phyloP scores from a whole-genome alignment of 306 rosid genomes.

The Quercus variabilis region DNA sequence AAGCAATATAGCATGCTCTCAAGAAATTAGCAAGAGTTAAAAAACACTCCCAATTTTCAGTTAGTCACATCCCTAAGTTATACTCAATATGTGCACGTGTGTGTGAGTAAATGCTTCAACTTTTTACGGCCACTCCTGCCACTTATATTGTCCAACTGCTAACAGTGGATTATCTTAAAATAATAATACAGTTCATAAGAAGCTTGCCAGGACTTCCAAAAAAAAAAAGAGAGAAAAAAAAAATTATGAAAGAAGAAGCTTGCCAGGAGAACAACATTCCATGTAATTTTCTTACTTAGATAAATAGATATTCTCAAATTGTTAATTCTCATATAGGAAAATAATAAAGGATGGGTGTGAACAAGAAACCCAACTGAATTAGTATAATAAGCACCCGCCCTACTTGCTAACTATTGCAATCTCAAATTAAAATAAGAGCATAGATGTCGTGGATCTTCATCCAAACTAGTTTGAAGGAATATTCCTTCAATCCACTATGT shows the following conservation, averaged over 20 bases:
- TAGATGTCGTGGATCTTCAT: neutral
- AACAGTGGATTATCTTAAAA: neutral
- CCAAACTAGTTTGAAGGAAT: no score
- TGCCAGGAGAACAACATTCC: neutral
- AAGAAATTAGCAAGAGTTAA: neutral
- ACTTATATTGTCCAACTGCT: neutral
- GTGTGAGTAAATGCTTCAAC: neutral
- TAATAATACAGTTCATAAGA: neutral
- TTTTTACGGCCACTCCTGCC: neutral
- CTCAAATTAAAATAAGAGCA: neutral
- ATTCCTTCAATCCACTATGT: no score
- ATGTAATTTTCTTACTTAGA: neutral
- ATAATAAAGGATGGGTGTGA: neutral
- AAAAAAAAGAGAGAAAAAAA: no score
- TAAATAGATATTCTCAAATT: neutral
- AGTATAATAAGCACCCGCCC: neutral
- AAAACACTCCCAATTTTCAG: neutral
- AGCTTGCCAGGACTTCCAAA: neutral
- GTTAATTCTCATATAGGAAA: neutral
- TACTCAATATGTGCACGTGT: neutral
- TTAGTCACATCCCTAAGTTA: neutral
- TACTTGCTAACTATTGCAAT: neutral
- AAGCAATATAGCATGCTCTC: neutral
- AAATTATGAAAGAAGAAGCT: neutral
- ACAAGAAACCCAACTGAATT: neutral